A percentile compares a stretch with the other conserved stretches of the same genome.
Evolutionary conservation across 352 stramenopile species (phyloP).

Genomic region (Blastocystis sp.): DNA sequence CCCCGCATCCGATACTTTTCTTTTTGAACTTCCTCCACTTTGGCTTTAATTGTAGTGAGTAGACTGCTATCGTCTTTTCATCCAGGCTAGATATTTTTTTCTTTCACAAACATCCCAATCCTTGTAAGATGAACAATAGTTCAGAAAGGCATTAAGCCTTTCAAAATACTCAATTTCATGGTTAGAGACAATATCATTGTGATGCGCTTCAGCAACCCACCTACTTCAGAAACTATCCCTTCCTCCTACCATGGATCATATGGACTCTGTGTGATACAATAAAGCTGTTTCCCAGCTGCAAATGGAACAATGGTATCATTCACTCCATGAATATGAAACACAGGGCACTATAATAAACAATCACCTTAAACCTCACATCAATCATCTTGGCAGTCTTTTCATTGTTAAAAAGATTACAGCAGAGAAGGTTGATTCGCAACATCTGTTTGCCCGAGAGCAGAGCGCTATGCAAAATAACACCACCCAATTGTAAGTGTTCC

Average conservation of each 20-base stretch:
- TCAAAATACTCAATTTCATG: conserved; percentile 6
- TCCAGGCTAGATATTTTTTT: background rate
- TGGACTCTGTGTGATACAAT: background rate
- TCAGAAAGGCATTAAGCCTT: background rate
- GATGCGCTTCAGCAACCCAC: conserved; percentile 9
- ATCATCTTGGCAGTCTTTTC: background rate
- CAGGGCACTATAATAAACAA: background rate
- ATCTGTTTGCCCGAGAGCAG: background rate
- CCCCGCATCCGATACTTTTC: conserved; percentile 39
- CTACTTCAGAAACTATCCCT: background rate
- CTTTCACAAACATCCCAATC: background rate
- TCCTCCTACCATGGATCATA: conserved; percentile 12
- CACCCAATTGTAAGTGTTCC: background rate
- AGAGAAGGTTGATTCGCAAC: background rate
- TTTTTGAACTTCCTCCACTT: background rate
- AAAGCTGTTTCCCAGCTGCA: background rate
- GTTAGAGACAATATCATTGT: conserved; percentile 2
- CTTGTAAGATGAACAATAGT: background rate
- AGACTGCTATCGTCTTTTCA: background rate
- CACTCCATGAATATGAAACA: conserved; percentile 41
- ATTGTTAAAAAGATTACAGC: background rate
- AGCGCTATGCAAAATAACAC: conserved; percentile 2
- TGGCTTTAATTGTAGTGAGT: background rate
- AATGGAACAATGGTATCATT: conserved; percentile 25
- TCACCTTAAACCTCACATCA: background rate